Conservation (phyloP, 208 protist species). For the Leishmania tropica region DNA sequence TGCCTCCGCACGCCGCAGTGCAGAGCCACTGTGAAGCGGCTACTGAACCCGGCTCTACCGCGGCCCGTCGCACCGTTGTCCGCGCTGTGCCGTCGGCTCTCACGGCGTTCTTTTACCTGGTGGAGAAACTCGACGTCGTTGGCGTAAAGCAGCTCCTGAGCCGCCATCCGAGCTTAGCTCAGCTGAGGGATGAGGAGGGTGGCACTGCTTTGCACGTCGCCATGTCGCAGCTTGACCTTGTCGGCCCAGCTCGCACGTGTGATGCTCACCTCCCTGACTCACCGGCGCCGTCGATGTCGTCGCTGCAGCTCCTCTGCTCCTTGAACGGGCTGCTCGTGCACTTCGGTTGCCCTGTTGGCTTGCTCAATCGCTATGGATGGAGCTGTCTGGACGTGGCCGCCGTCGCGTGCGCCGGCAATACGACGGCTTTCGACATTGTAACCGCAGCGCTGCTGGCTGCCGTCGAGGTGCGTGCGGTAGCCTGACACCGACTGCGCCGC, state of each 20-base stretch:
- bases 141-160: constrained; percentile 48
- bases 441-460: constrained; percentile 49
- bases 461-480: constrained; percentile 17
- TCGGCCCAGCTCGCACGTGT: background rate
- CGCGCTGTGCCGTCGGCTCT: constrained; percentile 44
- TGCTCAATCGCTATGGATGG: constrained; percentile 40
- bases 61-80: background rate
- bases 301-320: constrained; percentile 50
- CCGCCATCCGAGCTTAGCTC: constrained; percentile 28
- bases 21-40: background rate
- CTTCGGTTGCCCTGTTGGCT: constrained; percentile 34
- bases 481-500: background rate
- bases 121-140: constrained; percentile 60
- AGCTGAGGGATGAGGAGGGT: constrained; percentile 61
- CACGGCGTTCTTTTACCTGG: constrained; percentile 56
- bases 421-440: constrained; percentile 50
- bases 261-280: background rate
- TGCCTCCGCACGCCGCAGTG: background rate
- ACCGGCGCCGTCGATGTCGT: constrained; percentile 4
- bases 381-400: constrained; percentile 72
- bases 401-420: constrained; percentile 17
- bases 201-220: constrained; percentile 57
- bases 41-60: background rate
- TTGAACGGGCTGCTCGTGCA: constrained; percentile 51
- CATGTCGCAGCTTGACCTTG: constrained; percentile 27